phyloP scores from a whole-genome alignment of 345 rosid genomes.

The Arabidopsis thaliana region DNA sequence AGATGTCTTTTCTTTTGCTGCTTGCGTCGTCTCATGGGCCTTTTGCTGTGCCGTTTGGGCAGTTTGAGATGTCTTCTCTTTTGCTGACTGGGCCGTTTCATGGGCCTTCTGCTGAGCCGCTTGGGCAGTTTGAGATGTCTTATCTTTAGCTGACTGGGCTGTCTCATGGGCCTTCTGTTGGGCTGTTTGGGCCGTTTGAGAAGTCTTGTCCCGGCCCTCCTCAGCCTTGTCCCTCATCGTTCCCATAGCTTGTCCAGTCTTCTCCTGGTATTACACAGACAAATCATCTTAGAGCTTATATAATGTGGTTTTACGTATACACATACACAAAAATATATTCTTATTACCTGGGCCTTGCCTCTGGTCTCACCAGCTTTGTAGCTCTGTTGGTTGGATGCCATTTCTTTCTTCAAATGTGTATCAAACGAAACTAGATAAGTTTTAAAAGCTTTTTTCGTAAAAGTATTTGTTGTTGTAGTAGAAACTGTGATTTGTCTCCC shows the following conservation, averaged over 20 bases:
- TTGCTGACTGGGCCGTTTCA: constrained; percentile 31
- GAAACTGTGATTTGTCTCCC: constrained; percentile 23
- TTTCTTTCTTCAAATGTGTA: constrained; percentile 23
- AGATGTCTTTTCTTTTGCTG: constrained; percentile 40
- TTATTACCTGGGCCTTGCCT: constrained; percentile 61
- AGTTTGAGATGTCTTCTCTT: constrained; percentile 40
- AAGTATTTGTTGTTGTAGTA: constrained; percentile 18
- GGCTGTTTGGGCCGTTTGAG: constrained; percentile 38
- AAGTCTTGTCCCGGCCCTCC: constrained; percentile 44
- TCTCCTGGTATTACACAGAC: constrained; percentile 33
- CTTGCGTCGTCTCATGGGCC: constrained; percentile 32
- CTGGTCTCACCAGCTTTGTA: constrained; percentile 62
- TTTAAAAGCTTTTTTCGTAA: not conserved
- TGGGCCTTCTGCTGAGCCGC: constrained; percentile 42
- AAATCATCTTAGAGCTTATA: constrained; percentile 1
- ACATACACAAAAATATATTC: not conserved
- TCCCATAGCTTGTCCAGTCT: constrained; percentile 47
- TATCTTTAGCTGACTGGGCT: constrained; percentile 44
- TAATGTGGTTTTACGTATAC: not conserved
- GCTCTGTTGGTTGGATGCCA: constrained; percentile 64
- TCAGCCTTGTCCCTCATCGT: constrained; percentile 43
- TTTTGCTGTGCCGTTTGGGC: constrained; percentile 44
- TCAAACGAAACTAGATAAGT: constrained; percentile 5
- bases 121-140: constrained; percentile 43
- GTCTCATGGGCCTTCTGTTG: constrained; percentile 37